Base-by-base conservation (phyloP, 768 basidiomycete species). In the Termitomyces heimii region DNA sequence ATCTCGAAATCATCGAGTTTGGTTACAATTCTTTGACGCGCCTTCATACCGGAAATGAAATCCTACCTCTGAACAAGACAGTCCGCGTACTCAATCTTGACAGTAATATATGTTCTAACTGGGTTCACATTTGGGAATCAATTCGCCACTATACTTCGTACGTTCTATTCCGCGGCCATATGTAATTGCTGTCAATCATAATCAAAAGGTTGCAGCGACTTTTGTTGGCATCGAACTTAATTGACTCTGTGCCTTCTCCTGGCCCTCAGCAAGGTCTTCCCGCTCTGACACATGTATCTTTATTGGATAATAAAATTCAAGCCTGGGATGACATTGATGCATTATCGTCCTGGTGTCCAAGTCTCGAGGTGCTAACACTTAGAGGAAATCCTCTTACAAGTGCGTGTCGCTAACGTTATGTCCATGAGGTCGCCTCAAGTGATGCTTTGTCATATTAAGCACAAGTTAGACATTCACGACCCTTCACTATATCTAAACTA, bases 1-100 rank as follows among this genome's bases (percentile, higher is more conserved):
- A 65, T 35, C 71, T 90, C 39, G 71, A 70, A 37, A 63, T 74
- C 3, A 72, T 91, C 14, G 89, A 94, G 71, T 67, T 89, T 62
- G 92, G 89, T 12, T 82, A 86, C 71, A 94, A 94, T 65, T 64
- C 70, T 12, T 71, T 93, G 47, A 62, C 66, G 22, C 66, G 59
- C 24, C 69, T 83, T 44, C 62, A 59, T 44, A 40, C 61, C 54
- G 57, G 58, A 58, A 62, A 67, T 63, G 53, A 48, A 55, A 57
- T 54, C 59, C 60, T 62, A 53, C 52, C 44, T 51, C 43, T 37
- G 57, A 57, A 66, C 59, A 65, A 69, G 7, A 57, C 71, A 51
- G 63, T 92, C 45, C 68, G 75, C 48, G 72, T 72, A 32, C 66
- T 93, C 55, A 92, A 93, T 69, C 72, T 94, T 40, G 89, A 92